phyloP scores from a whole-genome alignment of 2,329 filamentous ascomycete species.

The Aspergillus sp. region DNA sequence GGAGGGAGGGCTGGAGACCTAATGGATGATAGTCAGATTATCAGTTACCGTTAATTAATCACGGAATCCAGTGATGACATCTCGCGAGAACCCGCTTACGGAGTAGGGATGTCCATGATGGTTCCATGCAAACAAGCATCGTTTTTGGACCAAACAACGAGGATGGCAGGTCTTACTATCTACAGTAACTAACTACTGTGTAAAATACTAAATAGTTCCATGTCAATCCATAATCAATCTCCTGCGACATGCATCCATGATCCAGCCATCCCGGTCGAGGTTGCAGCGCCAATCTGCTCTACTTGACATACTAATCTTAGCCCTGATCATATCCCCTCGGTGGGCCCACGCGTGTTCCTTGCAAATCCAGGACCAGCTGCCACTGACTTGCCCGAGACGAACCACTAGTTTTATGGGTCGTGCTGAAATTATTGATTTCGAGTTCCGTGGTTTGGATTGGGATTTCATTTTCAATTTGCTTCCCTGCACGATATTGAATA shows the following conservation, averaged over 20 bases:
- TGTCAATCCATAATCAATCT: no score
- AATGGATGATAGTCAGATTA: not conserved
- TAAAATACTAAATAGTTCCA: no score
- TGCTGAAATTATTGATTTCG: conserved; percentile 1
- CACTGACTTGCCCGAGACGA: conserved; percentile 6
- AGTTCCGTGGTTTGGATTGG: not conserved
- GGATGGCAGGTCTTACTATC: no score
- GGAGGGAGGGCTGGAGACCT: not conserved
- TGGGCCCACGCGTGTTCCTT: conserved; percentile 17
- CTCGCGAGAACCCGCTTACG: no score
- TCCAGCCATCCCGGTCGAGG: conserved; percentile 12
- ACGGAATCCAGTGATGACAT: no score
- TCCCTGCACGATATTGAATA: not conserved
- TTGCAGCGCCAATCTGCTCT: conserved; percentile 12
- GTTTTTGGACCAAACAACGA: no score
- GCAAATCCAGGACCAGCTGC: conserved; percentile 9
- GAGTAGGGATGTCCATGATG: no score
- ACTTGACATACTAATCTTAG: no score
- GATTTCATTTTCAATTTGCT: no score
- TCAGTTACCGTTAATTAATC: no score
- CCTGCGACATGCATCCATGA: not conserved
- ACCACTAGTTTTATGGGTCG: conserved; percentile 18
- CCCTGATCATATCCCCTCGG: not conserved
- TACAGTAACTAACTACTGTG: no score
- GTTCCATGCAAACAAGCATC: no score